Base-by-base conservation (phyloP, 768 basidiomycete species). In the Dictyophora rubrovolvata region DNA sequence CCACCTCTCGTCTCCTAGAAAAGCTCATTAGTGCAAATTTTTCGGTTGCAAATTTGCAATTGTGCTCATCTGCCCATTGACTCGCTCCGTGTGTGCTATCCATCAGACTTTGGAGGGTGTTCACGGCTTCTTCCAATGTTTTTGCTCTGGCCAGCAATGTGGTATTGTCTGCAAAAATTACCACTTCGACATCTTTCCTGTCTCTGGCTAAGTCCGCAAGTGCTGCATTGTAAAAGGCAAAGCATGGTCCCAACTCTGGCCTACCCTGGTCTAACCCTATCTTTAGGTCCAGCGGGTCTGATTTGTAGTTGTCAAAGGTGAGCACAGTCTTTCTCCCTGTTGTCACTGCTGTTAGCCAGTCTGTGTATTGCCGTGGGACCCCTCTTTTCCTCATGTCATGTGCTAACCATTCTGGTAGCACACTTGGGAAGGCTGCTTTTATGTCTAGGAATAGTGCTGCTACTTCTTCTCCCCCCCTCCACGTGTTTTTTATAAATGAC, bases 401-500 rank as follows among this genome's bases (percentile, higher is more conserved):
- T 12, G 61, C 20, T 8, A 65, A 61, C 11, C 59, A 20, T 1
- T 53, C 59, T 5, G 21, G 18, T 18, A 23, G 28, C 4, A 55
- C 59, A 37, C 36, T 64, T n/a, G 65, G 61, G 55, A 65, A 64
- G 1, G 64, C 65, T 9, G 33, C 47, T 11, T 49, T n/a, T 46
- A 63, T 65, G 52, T 65, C 60, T 11, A 61, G 22, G 57, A 47
- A 50, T 3, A 63, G 22, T 8, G 62, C 53, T 12, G 59, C 48
- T 5, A 57, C 60, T 1, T 60, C 62, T 4, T 57, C 35, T 5
- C 47, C 34, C 16, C 12, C 23, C 9, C 63, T 50, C 61, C 61
- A 62, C 4, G 60, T 55, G 23, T 61, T 49, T 12, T 63, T 51
- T 37, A 64, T 57, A 21, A 36, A 18, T 3, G 60, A 22, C 11